Evolutionary conservation across 306 rosid species (phyloP).

Genomic region (Sphenostylis stenocarpa): DNA sequence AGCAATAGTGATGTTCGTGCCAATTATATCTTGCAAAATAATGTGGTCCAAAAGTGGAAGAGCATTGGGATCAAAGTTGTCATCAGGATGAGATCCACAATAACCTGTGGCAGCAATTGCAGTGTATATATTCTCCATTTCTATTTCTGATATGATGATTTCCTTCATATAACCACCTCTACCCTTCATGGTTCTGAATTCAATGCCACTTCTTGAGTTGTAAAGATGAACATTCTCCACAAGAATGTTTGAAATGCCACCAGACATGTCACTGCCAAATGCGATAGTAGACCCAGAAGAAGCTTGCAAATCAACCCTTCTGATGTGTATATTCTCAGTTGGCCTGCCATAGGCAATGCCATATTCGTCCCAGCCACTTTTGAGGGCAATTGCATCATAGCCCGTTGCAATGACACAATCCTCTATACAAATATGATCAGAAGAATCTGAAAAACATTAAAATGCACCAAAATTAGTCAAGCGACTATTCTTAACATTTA

Average conservation of each 20-base stretch:
- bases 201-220: slow-evolving; percentile 73
- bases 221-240: slow-evolving; percentile 68
- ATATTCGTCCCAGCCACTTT: slow-evolving; percentile 99
- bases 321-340: slow-evolving; percentile 73
- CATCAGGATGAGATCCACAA: slow-evolving; percentile 85
- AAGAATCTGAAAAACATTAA: slow-evolving; percentile 70
- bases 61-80: slow-evolving; percentile 79
- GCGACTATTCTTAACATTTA: slow-evolving; percentile 28
- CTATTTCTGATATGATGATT: slow-evolving; percentile 57
- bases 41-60: slow-evolving; percentile 71
- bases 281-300: slow-evolving; percentile 74
- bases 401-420: slow-evolving; percentile 71
- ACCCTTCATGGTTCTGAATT: slow-evolving; percentile 74
- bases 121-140: slow-evolving; percentile 51
- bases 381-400: slow-evolving; percentile 81
- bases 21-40: slow-evolving; percentile 59
- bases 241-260: slow-evolving; percentile 77
- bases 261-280: slow-evolving; percentile 97
- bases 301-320: slow-evolving; percentile 70
- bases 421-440: slow-evolving; percentile 83
- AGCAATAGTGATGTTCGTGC: slow-evolving; percentile 73
- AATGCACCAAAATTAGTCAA: slow-evolving; percentile 5
- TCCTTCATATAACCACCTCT: slow-evolving; percentile 85
- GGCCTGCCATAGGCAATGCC: slow-evolving; percentile 89
- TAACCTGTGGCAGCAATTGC: slow-evolving; percentile 75